Base-by-base conservation (phyloP, 2,329 filamentous ascomycete species). In the Colletotrichum tabaci region DNA sequence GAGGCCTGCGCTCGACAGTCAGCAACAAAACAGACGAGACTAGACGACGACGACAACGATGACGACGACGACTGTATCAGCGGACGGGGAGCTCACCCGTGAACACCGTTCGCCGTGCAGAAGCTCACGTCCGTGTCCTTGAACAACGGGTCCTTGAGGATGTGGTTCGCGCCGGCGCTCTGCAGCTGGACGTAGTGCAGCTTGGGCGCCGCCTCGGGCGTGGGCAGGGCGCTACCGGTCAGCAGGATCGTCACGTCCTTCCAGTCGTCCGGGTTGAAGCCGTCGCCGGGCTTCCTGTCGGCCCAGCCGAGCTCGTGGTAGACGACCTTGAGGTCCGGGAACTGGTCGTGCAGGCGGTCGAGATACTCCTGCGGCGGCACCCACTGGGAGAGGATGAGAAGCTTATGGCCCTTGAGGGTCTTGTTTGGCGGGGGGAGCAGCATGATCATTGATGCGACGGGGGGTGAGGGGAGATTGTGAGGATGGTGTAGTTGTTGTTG, bases 91-190 rank as follows among this genome's bases (percentile, higher is more conserved):
- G 76, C 84, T 77, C 72, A 88, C 87, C 87, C 87, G 50, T 89
- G 87, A n/a, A 90, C 85, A 0, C 88, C 88, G 69, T 88, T 90
- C 0, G 87, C 87, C 0, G 87, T 88, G 55, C 84, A 87, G 72
- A 90, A 88, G 0, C 80, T 76, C 9, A 89, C 79, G 60, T 87
- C 80, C 0, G 84, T 87, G 26, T 88, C 85, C 26, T 78, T 82
- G 70, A 87, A 90, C 0, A 89, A 67, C 1, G 85, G 84, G 15
- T 83, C 77, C 2, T 84, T 77, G 10, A 86, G 61, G 13, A 89
- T 76, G 64, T 84, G 82, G 65, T 90, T 88, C 2, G 85, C 85
- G 8, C 88, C 88, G 1, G 88, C 88, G 66, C 85, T 88, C 26
- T 83, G 80, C 8, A 90, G 82, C 78, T 90, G 88, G 21, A 90